Conservation (phyloP, 805 yeast genomes). For the Candida methanosorbosa region DNA sequence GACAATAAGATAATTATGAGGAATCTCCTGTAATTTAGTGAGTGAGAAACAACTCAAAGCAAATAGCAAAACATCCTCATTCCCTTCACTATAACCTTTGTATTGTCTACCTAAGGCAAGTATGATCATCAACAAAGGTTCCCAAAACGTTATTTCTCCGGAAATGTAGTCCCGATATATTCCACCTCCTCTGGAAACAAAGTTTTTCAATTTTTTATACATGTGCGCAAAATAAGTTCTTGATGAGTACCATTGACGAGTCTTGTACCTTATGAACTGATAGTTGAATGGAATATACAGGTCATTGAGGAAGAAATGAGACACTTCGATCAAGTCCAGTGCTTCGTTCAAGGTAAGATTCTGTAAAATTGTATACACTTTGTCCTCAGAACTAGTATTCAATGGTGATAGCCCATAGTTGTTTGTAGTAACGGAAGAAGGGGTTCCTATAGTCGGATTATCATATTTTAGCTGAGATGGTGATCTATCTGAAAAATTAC, state of each 20-base stretch:
- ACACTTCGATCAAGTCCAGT: constrained; percentile 6
- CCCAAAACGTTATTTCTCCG: constrained; percentile 7
- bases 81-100: constrained; percentile 7
- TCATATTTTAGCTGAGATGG: background rate
- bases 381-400: constrained; percentile 1
- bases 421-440: background rate
- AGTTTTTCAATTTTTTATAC: no score
- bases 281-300: constrained; percentile 17
- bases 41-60: constrained; percentile 3
- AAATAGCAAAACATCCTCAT: constrained; percentile 9
- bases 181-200: no score
- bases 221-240: no score
- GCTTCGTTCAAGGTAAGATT: constrained; percentile 9
- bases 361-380: constrained; percentile 5
- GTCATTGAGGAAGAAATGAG: constrained; percentile 16
- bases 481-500: no score
- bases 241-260: constrained; percentile 7
- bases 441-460: no score
- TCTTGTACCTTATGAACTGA: constrained; percentile 8
- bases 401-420: background rate
- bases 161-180: no score
- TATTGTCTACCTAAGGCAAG: constrained; percentile 18
- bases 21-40: background rate
- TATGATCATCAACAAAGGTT: constrained; percentile 11
- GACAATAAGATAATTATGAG: constrained; percentile 10